Base-by-base conservation (phyloP, 1,284 basidiomycete genomes). In the Athelia sp. region DNA sequence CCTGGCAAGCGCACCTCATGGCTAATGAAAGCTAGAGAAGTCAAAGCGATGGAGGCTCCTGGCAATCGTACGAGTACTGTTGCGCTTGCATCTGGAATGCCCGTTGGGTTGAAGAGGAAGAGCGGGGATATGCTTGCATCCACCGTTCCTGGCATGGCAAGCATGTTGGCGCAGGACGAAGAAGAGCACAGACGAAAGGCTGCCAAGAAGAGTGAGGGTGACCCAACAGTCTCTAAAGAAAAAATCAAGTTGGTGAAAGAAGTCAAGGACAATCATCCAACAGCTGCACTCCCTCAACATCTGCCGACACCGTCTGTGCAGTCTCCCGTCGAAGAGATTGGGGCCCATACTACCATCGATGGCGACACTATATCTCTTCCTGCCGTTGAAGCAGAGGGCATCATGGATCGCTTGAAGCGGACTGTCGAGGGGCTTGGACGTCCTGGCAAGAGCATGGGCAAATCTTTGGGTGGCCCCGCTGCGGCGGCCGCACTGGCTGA, bases 1-100 rank as follows among this genome's bases (percentile, higher is more conserved):
- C 71, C 67, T 11, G 78, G 76, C 3, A 87, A 86, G 57, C 78
- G 87, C 22, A 82, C 84, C 13, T 90, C 87, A 1, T 90, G 88
- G 87, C 62, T 90, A 49, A 79, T 78, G 61, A 87, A 86, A 57
- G 84, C 82, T 13, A 75, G 86, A 38, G 87, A 89, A 60, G 82
- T 75, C 19, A 89, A 88, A 56, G 84, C 85, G 3, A 63, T 83
- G 58, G 87, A 87, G 56, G 71, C 67, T 29, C 71, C 72, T 13
- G 62, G 60, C 3, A 78, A 75, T 58, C 75, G 76, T 45, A 54
- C 66, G 3, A 67, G 57, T 48, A 56, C 61, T 26, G 48, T 61
- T 35, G 58, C 54, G 3, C 47, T 54, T 24, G 35, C 48, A 34
- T 45, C 35, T 31, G 31, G 32, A 18, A 24, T 36, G 10, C 35